These are phyloP conservation scores for Collybiopsis luxurians DNA, from an alignment of 768 basidiomycete genomes.

Conservation along the genomic window DNA sequence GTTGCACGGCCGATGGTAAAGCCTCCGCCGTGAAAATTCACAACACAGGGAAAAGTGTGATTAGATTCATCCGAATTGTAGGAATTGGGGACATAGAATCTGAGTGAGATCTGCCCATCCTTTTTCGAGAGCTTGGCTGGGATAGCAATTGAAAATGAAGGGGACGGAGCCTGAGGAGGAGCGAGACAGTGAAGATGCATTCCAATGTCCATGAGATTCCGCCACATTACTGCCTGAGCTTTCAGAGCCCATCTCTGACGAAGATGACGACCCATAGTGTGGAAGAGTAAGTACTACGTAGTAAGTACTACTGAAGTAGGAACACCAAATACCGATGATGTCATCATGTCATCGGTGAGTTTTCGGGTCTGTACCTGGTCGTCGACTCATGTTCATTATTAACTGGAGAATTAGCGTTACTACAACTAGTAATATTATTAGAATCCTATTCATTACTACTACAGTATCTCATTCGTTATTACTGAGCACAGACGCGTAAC, in stretches of 20 bases:
- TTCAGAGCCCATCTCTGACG: constrained; percentile 1
- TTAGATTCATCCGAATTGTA: background rate
- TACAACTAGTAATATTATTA: too few species aligned
- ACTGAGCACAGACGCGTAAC: background rate
- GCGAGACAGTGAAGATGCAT: constrained; percentile 5
- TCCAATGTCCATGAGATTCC: constrained; percentile 9
- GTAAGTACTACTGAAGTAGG: background rate
- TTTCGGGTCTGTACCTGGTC: too few species aligned
- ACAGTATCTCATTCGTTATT: background rate
- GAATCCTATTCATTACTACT: background rate
- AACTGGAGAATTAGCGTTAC: too few species aligned
- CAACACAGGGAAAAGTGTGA: background rate
- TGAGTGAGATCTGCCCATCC: background rate
- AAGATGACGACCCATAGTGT: background rate
- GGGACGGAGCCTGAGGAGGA: constrained; percentile 1
- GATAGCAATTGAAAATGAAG: background rate
- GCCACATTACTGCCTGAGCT: constrained; percentile 8
- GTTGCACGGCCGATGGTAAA: constrained; percentile 9
- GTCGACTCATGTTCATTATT: too few species aligned
- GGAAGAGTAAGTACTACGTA: background rate
- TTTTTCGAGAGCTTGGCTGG: background rate
- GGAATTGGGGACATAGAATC: constrained; percentile 6
- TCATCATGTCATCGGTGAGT: too few species aligned
- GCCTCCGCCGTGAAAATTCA: constrained; percentile 7
- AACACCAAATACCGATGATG: background rate